These are phyloP conservation scores for Scolecobasidium constrictum DNA, from an alignment of 2,329 filamentous ascomycete species.

Conservation along the genomic window DNA sequence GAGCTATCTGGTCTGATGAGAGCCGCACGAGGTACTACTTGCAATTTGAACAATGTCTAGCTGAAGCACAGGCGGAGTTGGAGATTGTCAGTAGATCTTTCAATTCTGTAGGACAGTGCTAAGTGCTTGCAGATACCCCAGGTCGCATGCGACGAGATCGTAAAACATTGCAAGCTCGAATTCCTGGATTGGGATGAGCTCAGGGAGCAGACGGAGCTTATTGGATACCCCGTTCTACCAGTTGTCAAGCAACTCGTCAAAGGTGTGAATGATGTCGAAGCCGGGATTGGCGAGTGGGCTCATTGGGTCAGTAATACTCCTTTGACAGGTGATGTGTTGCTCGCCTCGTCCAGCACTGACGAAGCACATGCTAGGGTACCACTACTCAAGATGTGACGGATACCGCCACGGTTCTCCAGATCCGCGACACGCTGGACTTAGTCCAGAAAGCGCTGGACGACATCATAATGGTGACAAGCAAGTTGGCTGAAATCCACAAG, in stretches of 20 bases:
- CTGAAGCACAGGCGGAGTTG: neutral
- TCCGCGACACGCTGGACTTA: constrained; percentile 38
- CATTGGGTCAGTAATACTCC: too few species aligned
- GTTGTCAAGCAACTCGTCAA: constrained; percentile 38
- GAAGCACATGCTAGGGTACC: constrained; percentile 38
- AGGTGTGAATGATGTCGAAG: constrained; percentile 22
- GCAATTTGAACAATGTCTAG: neutral
- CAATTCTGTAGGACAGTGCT: neutral
- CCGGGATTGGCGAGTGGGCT: constrained; percentile 15
- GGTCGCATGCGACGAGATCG: constrained; percentile 20
- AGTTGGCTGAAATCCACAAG: constrained; percentile 33
- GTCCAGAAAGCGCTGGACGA: constrained; percentile 34
- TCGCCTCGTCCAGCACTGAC: constrained; percentile 19
- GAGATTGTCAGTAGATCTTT: neutral
- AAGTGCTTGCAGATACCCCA: constrained; percentile 35
- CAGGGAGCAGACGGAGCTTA: constrained; percentile 37
- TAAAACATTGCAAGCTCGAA: constrained; percentile 26
- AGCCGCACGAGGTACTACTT: neutral
- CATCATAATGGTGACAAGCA: constrained; percentile 32
- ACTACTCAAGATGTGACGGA: constrained; percentile 53
- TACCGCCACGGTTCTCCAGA: constrained; percentile 41
- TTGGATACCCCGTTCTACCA: constrained; percentile 44
- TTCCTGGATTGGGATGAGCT: constrained; percentile 34
- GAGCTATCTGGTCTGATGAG: constrained; percentile 17
- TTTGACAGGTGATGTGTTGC: too few species aligned